Base-by-base conservation (phyloP, 2,329 filamentous ascomycete genomes). In the Juglanconis oblonga region DNA sequence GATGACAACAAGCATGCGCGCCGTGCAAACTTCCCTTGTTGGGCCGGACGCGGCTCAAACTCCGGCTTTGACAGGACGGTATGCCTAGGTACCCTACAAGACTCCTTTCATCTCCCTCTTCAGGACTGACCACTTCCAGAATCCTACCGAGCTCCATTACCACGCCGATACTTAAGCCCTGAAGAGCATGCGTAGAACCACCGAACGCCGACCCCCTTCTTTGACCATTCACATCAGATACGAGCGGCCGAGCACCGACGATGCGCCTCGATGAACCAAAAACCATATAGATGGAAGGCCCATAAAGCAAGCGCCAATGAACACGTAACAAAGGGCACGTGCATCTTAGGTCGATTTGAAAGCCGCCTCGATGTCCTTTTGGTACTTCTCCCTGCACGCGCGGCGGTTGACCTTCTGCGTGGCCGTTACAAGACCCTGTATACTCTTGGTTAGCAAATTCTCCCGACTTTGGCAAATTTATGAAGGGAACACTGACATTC, bases 351-450 rank as follows among this genome's bases (percentile, higher is more conserved):
- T 33, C 4, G 51, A 50, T n/a, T 70, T 71, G 62, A 77, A 72
- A 35, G 73, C 74, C 48, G 74, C 73, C n/a, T 76, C 68, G 55
- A 87, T 84, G 57, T 85, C 75, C 68, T 77, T 75, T 67, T 76
- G 75, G 69, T 83, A 86, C 55, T 72, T 74, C 42, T 80, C 77
- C 66, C 76, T 78, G 51, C 86, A 74, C 32, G 73, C 75, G 65
- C 79, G 77, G 61, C 84, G 77, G 74, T 86, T 85, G 47, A 86
- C 74, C 72, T 87, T 87, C 63, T 85, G 81, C 6, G 84, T 87
- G n/a, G 82, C 83, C 36, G 84, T 86, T 35, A 85, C 82, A 33
- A 86, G 75, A 2, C 82, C 82, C 83, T 86, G 59, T n/a, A 17
- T 9, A 24, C 24, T 36, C 3, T n/a, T 50, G 4, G n/a, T 38